phyloP scores from a whole-genome alignment of 1,139 yeast genomes.

The Suhomyces terraborum region DNA sequence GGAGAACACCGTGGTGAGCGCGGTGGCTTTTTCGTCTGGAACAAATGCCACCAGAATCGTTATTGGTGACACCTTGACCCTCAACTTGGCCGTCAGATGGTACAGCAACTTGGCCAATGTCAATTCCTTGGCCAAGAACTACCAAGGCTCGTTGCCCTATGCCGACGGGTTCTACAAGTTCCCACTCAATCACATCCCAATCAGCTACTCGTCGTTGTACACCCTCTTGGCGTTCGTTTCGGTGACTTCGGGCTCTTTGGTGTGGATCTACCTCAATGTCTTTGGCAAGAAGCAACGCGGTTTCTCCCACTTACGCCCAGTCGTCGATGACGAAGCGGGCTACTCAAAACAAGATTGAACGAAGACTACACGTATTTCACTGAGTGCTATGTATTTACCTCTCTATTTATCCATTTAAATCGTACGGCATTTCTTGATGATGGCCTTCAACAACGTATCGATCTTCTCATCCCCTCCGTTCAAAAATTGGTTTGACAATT shows the following conservation, averaged over 20 bases:
- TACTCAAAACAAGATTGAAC: conserved; percentile 31
- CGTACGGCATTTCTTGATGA: conserved; percentile 40
- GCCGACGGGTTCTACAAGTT: conserved; percentile 47
- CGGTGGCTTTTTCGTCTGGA: conserved; percentile 66
- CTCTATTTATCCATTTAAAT: conserved; percentile 11
- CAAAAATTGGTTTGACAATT: conserved; percentile 34
- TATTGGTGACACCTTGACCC: conserved; percentile 64
- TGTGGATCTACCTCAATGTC: conserved; percentile 28
- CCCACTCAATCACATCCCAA: conserved; percentile 33
- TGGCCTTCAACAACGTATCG: conserved; percentile 39
- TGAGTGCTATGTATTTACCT: neutral
- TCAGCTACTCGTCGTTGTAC: conserved; percentile 28
- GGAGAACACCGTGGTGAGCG: conserved; percentile 50
- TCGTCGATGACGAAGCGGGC: conserved; percentile 31
- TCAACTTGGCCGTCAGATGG: conserved; percentile 66
- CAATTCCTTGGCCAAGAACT: conserved; percentile 20
- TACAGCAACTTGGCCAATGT: conserved; percentile 31
- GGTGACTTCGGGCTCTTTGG: conserved; percentile 28
- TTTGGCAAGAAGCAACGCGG: conserved; percentile 8
- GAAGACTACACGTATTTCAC: too few species aligned
- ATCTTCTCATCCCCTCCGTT: conserved; percentile 37
- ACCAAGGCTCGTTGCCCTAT: conserved; percentile 30
- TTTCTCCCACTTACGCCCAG: conserved; percentile 9
- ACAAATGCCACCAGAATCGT: conserved; percentile 60
- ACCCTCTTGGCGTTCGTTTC: conserved; percentile 28